Percentiles rank a stretch among this genome's conserved stretches.
phyloP scores from a whole-genome alignment of 805 yeast genomes.

The Metschnikowia henanensis region DNA sequence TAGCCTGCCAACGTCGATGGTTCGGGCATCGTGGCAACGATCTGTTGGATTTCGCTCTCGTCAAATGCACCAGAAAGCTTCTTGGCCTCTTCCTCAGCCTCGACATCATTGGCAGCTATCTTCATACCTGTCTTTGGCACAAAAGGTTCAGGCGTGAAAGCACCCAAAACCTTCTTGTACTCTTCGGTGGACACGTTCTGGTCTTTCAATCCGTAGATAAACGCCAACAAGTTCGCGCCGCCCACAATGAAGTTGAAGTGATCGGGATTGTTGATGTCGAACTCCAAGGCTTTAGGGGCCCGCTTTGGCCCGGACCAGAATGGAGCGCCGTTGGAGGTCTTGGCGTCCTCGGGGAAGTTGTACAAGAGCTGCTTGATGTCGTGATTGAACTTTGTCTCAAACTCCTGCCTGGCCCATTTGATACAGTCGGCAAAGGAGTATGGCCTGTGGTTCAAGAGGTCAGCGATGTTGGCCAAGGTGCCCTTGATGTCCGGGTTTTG shows the following conservation, averaged over 20 bases:
- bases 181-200: constrained; percentile 53
- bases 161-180: constrained; percentile 55
- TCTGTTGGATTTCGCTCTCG: constrained; percentile 59
- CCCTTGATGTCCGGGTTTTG: constrained; percentile 92
- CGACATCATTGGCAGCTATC: constrained; percentile 84
- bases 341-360: constrained; percentile 95
- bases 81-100: constrained; percentile 79
- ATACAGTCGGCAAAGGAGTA: constrained; percentile 90
- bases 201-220: constrained; percentile 85
- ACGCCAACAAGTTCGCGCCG: constrained; percentile 91
- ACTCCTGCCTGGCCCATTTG: constrained; percentile 90
- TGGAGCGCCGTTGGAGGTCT: constrained; percentile 85
- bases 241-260: constrained; percentile 84
- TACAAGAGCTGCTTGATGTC: constrained; percentile 88
- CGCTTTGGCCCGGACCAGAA: constrained; percentile 99
- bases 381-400: constrained; percentile 79
- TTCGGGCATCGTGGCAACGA: constrained; percentile 81
- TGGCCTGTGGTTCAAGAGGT: constrained; percentile 79
- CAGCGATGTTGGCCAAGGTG: constrained; percentile 75
- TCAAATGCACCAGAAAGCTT: constrained; percentile 44
- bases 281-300: constrained; percentile 84
- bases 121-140: constrained; percentile 71
- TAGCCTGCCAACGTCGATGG: constrained; percentile 89
- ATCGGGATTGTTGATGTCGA: constrained; percentile 72
- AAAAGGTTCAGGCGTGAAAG: constrained; percentile 52